Base-by-base conservation (phyloP, 2,329 filamentous ascomycete species). In the Grosmannia penicillata region DNA sequence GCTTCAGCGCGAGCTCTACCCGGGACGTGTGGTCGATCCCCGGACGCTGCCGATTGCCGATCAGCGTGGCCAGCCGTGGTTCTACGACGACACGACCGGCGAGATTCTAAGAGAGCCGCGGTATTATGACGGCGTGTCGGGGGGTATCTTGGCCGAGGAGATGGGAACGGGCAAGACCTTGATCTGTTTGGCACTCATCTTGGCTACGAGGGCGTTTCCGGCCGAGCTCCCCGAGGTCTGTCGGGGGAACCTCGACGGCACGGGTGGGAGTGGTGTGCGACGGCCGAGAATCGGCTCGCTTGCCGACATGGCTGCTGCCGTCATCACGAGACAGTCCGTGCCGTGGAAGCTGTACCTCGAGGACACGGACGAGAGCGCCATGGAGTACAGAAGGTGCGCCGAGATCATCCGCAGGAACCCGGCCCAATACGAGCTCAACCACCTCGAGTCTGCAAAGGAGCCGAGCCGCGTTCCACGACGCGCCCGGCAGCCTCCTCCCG, bases 91-190 rank as follows among this genome's bases (percentile, higher is more conserved):
- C 6, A 69, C 78, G 32, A 68, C 73, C 14, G 72, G 74, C 0
- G 62, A 64, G 0, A 68, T 85, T 34, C 53, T 82, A 0, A 64
- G 65, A 26, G 71, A 80, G n/a, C 77, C 82, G 10, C 68, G 70
- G 3, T 71, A 72, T 42, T 94, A 89, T 48, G 84, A 91, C 32
- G 69, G 75, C 21, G 70, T 78, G 6, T 67, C 70, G 41, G 86
- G 87, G 25, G 89, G 86, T 3, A 80, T 89, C 13, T 60, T 86
- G 13, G 81, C 82, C 0, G 83, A 91, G 51, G 78, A 82, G 45
- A 87, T 87, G 82, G 80, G 79, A 6, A 61, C 71, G 0, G 87
- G 89, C 0, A 96, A 95, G 60, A 95, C 89, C 0, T 59, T 95
- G 21, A 93, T 95, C 10, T 89, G 82, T 45, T 60, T 96, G 15